Percentiles rank a stretch among this genome's conserved stretches.
These are phyloP conservation scores for Ogataea methanolica DNA, from an alignment of 805 yeast species.

Conservation along the genomic window DNA sequence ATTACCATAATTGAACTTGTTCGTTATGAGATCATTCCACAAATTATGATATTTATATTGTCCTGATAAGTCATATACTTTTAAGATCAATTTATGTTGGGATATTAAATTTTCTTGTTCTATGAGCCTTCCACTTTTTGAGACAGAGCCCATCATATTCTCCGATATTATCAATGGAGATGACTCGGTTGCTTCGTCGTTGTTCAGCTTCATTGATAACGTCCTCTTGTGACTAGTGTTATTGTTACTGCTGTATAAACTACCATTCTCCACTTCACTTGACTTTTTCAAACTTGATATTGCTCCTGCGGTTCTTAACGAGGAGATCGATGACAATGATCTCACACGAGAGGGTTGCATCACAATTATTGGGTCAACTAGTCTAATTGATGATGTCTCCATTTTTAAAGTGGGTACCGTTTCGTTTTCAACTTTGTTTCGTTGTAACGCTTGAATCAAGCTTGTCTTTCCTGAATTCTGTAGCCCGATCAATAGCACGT, in stretches of 20 bases:
- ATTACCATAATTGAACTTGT: neutral
- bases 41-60: conserved; percentile 21
- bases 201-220: too few species aligned
- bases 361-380: conserved; percentile 5
- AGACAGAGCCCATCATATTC: neutral
- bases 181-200: too few species aligned
- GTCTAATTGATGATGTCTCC: conserved; percentile 8
- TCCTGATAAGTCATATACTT: conserved; percentile 28
- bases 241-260: too few species aligned
- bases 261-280: too few species aligned
- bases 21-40: conserved; percentile 18
- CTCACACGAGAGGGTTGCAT: conserved; percentile 5
- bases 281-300: neutral
- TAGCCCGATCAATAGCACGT: conserved; percentile 26
- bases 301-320: neutral
- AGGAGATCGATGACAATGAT: neutral
- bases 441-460: conserved; percentile 15
- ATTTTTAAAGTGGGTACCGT: conserved; percentile 25
- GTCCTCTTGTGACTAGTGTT: too few species aligned
- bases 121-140: neutral
- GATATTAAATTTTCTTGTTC: neutral
- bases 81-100: conserved; percentile 11
- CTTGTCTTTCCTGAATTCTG: conserved; percentile 29
- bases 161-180: neutral
- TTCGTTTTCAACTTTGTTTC: conserved; percentile 6